A percentile compares a stretch with the other conserved stretches of the same genome.
Conservation (phyloP, 208 protist genomes). For the Trypanosoma avium region DNA sequence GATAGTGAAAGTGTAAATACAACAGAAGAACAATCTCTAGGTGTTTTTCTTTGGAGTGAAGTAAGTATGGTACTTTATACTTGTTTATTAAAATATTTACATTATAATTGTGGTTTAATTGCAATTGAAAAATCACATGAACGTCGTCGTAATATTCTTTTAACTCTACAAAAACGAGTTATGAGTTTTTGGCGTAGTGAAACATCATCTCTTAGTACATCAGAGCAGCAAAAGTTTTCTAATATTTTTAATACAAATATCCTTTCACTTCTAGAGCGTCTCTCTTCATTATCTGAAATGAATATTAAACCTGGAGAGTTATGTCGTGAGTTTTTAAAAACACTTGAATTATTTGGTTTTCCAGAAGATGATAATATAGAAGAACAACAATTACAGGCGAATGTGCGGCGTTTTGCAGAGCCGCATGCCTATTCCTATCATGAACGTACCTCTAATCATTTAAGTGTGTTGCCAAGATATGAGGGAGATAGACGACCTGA, state of each 20-base stretch:
- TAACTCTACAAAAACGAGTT: constrained; percentile 7
- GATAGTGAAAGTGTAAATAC: neutral
- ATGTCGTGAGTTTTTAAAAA: constrained; percentile 37
- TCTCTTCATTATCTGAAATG: constrained; percentile 7
- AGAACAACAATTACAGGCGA: constrained; percentile 28
- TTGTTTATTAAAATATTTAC: constrained; percentile 19
- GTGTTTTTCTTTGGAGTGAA: constrained; percentile 68
- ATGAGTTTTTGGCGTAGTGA: constrained; percentile 19
- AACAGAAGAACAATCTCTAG: constrained; percentile 33
- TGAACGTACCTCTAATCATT: constrained; percentile 35
- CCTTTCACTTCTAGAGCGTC: constrained; percentile 2
- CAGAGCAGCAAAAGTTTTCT: constrained; percentile 3
- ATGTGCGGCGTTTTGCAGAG: constrained; percentile 39
- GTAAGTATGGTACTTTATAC: constrained; percentile 57
- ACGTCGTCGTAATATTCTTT: constrained; percentile 21
- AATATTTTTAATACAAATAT: constrained; percentile 15
- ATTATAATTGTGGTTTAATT: constrained; percentile 26
- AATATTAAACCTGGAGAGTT: constrained; percentile 12
- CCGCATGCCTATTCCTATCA: constrained; percentile 73
- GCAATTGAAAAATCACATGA: constrained; percentile 24
- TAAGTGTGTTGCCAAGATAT: constrained; percentile 60
- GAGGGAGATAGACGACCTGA: constrained; percentile 68
- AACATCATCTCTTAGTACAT: neutral
- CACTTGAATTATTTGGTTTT: constrained; percentile 72
- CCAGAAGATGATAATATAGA: constrained; percentile 53